Base-by-base conservation (phyloP, 129 eudicot genomes). In the Pulicaria dysenterica region DNA sequence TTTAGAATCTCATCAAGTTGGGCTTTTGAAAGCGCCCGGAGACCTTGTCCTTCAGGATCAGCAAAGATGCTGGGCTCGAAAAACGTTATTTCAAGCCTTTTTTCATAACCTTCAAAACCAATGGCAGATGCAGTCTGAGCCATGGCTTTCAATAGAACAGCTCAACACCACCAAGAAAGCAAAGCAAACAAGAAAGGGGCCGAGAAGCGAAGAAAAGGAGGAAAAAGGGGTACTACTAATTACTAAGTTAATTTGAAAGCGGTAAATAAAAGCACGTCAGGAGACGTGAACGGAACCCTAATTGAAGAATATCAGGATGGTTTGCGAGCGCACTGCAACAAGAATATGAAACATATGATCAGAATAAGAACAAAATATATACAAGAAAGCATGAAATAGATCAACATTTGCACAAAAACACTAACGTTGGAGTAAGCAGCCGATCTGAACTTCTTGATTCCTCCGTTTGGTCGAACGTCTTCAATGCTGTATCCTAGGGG, bases 401-500 rank as follows among this genome's bases (percentile, higher is more conserved):
- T 2, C 1, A 19, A 19, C 8, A 7, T n/a, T 34, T 0, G 7
- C 46, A 6, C n/a, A 17, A n/a, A 44, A 38, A 46, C 55, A 71
- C 89, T 85, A 70, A 93, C 98, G 97, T 94, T 94, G 70, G 98
- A 94, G 97, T 94, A 94, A 49, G 98, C 96, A 94, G 98, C 98
- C 73, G 98, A 89, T 90, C 91, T 87, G 96, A 94, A 94, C 66
- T 90, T 94, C 86, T 85, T 86, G 80, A 94, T 84, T 84, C 98
- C 98, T 31, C 98, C 98, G 95, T 94, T 94, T 68, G 98, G 98
- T 73, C 98, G 88, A 81, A 94, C 73, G 98, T 94, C 98, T 63
- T 94, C 98, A 88, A 94, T 94, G 96, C 89, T 85, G 96, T 94
- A 94, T 59, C 95, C 95, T 7, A 94, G 89, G 85, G 98, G 95